Evolutionary conservation across 257 asterid genomes (phyloP), one percentile per base, ranked within the genome.

Genomic region (Nicotiana knightiana): DNA sequence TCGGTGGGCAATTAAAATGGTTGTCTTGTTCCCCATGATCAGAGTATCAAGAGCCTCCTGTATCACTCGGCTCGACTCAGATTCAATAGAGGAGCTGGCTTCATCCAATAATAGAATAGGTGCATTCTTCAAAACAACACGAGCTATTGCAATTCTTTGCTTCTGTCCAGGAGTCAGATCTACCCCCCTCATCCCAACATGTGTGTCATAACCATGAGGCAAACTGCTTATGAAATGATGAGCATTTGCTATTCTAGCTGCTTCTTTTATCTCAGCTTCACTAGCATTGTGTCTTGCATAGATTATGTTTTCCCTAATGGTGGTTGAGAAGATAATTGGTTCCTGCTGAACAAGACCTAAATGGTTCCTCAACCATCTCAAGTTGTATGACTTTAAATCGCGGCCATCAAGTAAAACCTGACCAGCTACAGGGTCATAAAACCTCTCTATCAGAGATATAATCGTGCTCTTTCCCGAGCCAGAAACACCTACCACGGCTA

Each of bases 391-490:
- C 86, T 93, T 94, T 82, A 96, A 85, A 90, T 96, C 99, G 70
- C 99, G 91, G 67, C 99, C 96, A 61, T 96, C 99, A 3, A 96
- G 89, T 61, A 91, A 86, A 67, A 96, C 94, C 86, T 94, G 96
- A 70, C 99, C 99, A 55, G 98, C 95, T 64, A 96, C 92, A 9
- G 98, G 98, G 82, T 96, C 99, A 54, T 94, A 96, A 83, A 93
- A 96, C 81, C 99, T 89, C 81, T 96, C 93, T 77, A 96, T 89
- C 83, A 96, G 86, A 78, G 99, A 96, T 85, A 96, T 93, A 67
- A 94, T 94, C 28, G 99, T 96, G 91, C 99, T 96, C 89, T 94
- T 96, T 62, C 99, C 99, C 24, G 99, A 96, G 77, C 99, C 99
- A 4, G 98, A 96, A 77, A 96, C 99, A 76, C 99, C 99, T 16